phyloP scores from a whole-genome alignment of 441 rosid species.

The Sinapis alba region DNA sequence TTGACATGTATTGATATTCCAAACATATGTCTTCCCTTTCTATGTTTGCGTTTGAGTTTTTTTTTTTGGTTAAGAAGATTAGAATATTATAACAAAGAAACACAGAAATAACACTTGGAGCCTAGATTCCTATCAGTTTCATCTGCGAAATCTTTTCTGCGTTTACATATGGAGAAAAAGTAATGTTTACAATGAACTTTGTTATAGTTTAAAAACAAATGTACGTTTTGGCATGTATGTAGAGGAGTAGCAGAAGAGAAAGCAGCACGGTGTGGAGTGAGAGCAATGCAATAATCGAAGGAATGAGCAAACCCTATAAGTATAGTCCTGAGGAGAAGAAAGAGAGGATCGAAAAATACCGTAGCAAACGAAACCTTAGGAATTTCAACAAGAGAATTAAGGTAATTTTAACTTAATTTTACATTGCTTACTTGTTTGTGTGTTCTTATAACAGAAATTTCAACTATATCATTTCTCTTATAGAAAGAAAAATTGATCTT shows the following conservation, averaged over 20 bases:
- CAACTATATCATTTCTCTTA: not conserved
- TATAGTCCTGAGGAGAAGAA: conserved; percentile 91
- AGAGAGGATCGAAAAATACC: conserved; percentile 82
- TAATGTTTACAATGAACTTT: not conserved
- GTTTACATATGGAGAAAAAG: not conserved
- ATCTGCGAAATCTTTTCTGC: not conserved
- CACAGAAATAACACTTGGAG: not conserved
- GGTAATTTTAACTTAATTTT: not conserved
- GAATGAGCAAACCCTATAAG: conserved; percentile 77
- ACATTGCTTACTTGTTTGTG: not conserved
- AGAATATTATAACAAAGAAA: not conserved
- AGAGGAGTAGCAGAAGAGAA: conserved; percentile 50
- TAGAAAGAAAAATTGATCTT: not conserved
- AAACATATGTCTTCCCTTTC: not conserved
- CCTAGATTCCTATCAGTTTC: not conserved
- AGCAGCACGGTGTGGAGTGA: conserved; percentile 71
- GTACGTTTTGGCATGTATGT: conserved; percentile 22
- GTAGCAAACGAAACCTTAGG: conserved; percentile 78
- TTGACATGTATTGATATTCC: not conserved
- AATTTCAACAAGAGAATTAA: conserved; percentile 91
- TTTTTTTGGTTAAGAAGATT: not conserved
- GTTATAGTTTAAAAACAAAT: not conserved
- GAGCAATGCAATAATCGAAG: conserved; percentile 82
- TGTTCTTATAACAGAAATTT: not conserved
- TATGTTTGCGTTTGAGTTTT: not conserved